These are phyloP conservation scores for Chlamydomonas sp. DNA, from an alignment of 139 green algal species.

Conservation along the genomic window DNA sequence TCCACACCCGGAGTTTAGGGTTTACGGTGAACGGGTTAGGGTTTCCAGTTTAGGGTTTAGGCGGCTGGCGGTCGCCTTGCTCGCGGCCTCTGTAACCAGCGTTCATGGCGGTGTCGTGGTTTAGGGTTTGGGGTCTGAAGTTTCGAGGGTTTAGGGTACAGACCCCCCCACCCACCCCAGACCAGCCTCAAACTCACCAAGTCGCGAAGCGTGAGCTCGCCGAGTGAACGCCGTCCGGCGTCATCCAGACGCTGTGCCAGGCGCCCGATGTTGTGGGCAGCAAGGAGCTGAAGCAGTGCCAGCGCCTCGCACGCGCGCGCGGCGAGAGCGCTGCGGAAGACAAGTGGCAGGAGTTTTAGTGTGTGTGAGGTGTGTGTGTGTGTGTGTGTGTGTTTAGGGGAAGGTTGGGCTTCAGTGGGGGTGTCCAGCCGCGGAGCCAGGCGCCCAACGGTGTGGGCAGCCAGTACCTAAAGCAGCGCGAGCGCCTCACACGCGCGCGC, in stretches of 20 bases:
- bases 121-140: no score
- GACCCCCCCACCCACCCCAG: no score
- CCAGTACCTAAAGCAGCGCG: conserved; percentile 50
- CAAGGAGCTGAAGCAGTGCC: conserved; percentile 50
- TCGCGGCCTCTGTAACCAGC: conserved; percentile 41
- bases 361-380: not conserved
- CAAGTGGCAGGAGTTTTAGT: not conserved
- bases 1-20: no score
- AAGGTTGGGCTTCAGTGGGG: no score
- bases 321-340: conserved; percentile 32
- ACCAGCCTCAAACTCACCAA: not conserved
- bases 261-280: conserved; percentile 36
- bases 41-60: conserved; percentile 63
- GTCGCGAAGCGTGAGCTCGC: not conserved
- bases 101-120: no score
- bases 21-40: no score
- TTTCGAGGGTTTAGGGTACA: no score
- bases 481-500: conserved; percentile 51
- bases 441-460: conserved; percentile 35
- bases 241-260: conserved; percentile 35
- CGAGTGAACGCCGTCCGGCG: not conserved
- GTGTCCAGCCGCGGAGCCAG: conserved; percentile 39
- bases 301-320: conserved; percentile 51
- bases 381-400: not conserved
- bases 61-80: conserved; percentile 43